Conservation (phyloP, 345 rosid species). For the Acer saccharum region DNA sequence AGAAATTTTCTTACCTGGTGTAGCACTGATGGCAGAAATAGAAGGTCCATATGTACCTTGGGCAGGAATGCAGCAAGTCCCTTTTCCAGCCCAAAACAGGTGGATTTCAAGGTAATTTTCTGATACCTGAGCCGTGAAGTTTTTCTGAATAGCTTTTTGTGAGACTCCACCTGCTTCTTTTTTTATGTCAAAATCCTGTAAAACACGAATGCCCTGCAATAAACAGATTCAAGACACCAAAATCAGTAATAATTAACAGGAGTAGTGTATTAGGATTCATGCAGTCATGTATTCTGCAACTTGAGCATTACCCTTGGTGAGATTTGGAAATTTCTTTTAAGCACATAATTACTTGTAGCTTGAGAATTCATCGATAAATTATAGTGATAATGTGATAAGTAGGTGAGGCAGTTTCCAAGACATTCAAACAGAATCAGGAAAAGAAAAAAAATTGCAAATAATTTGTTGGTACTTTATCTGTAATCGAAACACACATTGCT, state of each 20-base stretch:
- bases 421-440: neutral
- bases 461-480: neutral
- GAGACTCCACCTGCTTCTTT: conserved; percentile 36
- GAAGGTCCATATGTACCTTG: conserved; percentile 43
- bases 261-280: neutral
- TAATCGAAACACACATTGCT: too few relatives aligned
- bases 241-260: too few relatives aligned
- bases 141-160: conserved; percentile 27
- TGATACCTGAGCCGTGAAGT: conserved; percentile 29
- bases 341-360: too few relatives aligned
- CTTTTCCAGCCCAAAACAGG: conserved; percentile 51
- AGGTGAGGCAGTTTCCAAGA: neutral
- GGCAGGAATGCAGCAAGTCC: conserved; percentile 39
- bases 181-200: conserved; percentile 54
- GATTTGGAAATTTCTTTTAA: too few relatives aligned
- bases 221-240: conserved; percentile 6
- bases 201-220: conserved; percentile 48
- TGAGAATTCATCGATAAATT: too few relatives aligned
- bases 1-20: conserved; percentile 45
- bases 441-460: neutral
- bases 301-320: too few relatives aligned
- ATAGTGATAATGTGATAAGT: too few relatives aligned
- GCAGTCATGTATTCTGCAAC: too few relatives aligned
- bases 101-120: conserved; percentile 44
- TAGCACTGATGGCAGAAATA: conserved; percentile 63